Percentiles rank a stretch among this genome's conserved stretches.
phyloP scores from a whole-genome alignment of 2,329 filamentous ascomycete genomes.

The Fusarium coicis region DNA sequence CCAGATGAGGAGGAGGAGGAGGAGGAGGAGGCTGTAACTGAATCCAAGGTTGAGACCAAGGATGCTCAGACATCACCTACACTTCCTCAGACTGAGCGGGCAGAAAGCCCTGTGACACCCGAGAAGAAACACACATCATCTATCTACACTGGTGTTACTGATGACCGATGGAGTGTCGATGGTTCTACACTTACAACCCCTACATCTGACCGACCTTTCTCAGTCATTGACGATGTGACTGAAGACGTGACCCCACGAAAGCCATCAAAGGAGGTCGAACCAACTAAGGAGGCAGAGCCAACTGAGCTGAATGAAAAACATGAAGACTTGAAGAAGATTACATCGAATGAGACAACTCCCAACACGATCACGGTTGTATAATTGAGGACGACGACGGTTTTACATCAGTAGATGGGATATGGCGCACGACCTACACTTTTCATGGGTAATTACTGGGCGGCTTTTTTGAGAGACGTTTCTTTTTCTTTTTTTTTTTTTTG shows the following conservation, averaged over 20 bases:
- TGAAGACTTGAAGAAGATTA: slow-evolving; percentile 36
- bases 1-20: neutral
- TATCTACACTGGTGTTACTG: slow-evolving; percentile 52
- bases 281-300: slow-evolving; percentile 31
- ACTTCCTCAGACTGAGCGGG: slow-evolving; percentile 36
- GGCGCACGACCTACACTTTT: slow-evolving; percentile 37
- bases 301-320: slow-evolving; percentile 40
- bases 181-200: slow-evolving; percentile 53
- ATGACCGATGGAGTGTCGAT: slow-evolving; percentile 52
- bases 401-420: slow-evolving; percentile 36
- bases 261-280: slow-evolving; percentile 38
- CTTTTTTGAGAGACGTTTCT: slow-evolving; percentile 37
- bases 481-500: slow-evolving; percentile 1
- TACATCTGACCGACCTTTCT: slow-evolving; percentile 51
- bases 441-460: slow-evolving; percentile 30
- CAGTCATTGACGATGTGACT: slow-evolving; percentile 46
- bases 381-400: slow-evolving; percentile 35
- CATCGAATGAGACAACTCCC: slow-evolving; percentile 40
- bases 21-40: neutral
- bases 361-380: slow-evolving; percentile 44
- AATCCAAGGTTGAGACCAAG: slow-evolving; percentile 19
- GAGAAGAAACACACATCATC: slow-evolving; percentile 52
- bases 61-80: slow-evolving; percentile 12
- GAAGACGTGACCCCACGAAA: slow-evolving; percentile 49
- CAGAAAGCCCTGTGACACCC: slow-evolving; percentile 45